phyloP scores from a whole-genome alignment of 768 basidiomycete genomes.

The Sporobolomyces roseus region DNA sequence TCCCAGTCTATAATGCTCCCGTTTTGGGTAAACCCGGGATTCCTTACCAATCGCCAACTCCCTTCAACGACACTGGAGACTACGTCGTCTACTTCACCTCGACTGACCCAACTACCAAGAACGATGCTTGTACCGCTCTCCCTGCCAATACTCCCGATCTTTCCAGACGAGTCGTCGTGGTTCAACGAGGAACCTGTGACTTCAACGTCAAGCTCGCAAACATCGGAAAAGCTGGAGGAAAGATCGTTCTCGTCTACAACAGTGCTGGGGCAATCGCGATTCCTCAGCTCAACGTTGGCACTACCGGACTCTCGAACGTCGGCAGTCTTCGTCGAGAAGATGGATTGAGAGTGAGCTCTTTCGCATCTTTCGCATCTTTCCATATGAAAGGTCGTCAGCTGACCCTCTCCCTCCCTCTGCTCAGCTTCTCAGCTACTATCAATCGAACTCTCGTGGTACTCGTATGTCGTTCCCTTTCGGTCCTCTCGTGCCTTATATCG shows the following conservation, averaged over 20 bases:
- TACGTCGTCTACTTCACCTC: conserved; percentile 57
- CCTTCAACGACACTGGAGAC: conserved; percentile 9
- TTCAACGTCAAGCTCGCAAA: conserved; percentile 57
- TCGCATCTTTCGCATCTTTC: background rate
- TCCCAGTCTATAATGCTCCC: conserved; percentile 14
- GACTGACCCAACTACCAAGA: conserved; percentile 55
- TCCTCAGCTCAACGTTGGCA: conserved; percentile 21
- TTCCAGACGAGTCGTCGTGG: conserved; percentile 52
- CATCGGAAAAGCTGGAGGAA: conserved; percentile 40
- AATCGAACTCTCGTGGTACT: background rate
- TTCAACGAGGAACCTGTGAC: conserved; percentile 61
- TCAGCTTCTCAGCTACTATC: conserved; percentile 10
- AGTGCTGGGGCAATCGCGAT: conserved; percentile 11
- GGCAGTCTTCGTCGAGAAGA: conserved; percentile 20
- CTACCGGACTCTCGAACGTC: conserved; percentile 5
- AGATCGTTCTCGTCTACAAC: conserved; percentile 48
- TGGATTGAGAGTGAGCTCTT: conserved; percentile 11
- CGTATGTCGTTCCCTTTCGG: conserved; percentile 20
- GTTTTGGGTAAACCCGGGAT: conserved; percentile 3
- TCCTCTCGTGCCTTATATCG: conserved; percentile 14
- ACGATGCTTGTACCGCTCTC: conserved; percentile 23
- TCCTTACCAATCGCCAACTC: conserved; percentile 23
- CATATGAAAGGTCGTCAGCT: background rate
- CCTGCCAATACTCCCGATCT: conserved; percentile 23
- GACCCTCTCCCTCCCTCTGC: background rate